phyloP scores from a whole-genome alignment of 1,284 basidiomycete genomes.

The Coriolopsis trogii region DNA sequence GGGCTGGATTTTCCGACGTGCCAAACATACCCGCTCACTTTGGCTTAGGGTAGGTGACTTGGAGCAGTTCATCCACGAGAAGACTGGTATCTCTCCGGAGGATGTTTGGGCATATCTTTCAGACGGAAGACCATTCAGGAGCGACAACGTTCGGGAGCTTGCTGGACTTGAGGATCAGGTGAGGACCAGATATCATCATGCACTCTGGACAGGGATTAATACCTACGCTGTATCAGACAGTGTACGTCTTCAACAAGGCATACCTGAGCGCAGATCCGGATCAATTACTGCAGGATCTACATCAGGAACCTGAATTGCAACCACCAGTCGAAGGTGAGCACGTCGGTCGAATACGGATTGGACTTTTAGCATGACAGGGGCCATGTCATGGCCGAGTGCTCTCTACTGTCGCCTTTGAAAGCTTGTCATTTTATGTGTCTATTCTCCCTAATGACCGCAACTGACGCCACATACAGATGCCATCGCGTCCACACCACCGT shows the following conservation, averaged over 20 bases:
- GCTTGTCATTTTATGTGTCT: too few species aligned
- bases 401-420: too few species aligned
- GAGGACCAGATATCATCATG: too few species aligned
- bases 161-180: constrained; percentile 72
- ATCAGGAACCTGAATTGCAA: constrained; percentile 61
- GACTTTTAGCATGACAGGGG: too few species aligned
- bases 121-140: constrained; percentile 70
- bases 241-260: constrained; percentile 80
- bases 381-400: too few species aligned
- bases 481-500: constrained; percentile 69
- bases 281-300: constrained; percentile 60
- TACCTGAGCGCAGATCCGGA: constrained; percentile 71
- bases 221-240: constrained; percentile 45
- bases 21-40: background rate
- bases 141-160: constrained; percentile 70
- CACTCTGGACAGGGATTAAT: constrained; percentile 2
- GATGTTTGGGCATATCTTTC: constrained; percentile 76
- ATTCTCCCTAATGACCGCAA: background rate
- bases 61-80: constrained; percentile 66
- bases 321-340: constrained; percentile 65
- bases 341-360: background rate
- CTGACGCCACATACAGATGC: constrained; percentile 46
- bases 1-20: background rate
- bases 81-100: constrained; percentile 66
- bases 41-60: constrained; percentile 56